Evolutionary conservation across 768 basidiomycete species (phyloP).

Genomic region (Kondoa subrosea): DNA sequence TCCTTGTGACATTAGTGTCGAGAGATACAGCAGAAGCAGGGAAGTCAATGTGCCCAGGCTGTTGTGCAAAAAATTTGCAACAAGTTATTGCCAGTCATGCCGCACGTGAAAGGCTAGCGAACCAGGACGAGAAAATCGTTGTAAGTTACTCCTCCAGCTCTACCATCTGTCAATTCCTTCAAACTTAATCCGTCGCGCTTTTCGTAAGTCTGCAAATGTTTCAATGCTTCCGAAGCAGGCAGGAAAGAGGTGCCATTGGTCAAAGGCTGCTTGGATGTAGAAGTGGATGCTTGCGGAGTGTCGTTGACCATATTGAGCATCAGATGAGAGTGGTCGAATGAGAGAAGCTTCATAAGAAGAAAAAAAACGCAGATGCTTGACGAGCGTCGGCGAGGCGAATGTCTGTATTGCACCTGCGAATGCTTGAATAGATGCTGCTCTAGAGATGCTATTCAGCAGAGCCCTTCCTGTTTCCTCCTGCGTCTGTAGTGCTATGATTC

Average conservation of each 20-base stretch:
- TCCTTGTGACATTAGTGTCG: conserved; percentile 74
- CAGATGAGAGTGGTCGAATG: too few relatives aligned
- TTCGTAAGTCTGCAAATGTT: conserved; percentile 54
- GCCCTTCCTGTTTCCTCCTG: neutral
- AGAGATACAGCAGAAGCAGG: conserved; percentile 59
- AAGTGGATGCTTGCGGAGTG: too few relatives aligned
- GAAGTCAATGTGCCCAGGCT: conserved; percentile 76
- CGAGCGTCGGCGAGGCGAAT: too few relatives aligned
- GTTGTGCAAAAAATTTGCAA: conserved; percentile 11
- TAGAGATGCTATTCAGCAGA: too few relatives aligned
- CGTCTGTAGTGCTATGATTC: neutral
- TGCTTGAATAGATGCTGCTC: too few relatives aligned
- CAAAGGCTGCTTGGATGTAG: too few relatives aligned
- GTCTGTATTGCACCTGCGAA: too few relatives aligned
- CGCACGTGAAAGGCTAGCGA: neutral
- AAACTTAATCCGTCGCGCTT: conserved; percentile 68
- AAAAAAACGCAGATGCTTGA: too few relatives aligned
- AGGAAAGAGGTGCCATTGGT: neutral
- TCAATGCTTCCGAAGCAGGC: conserved; percentile 41
- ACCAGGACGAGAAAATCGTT: conserved; percentile 72
- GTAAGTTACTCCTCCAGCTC: conserved; percentile 79
- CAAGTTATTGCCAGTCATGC: too few relatives aligned
- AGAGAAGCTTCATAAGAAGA: too few relatives aligned
- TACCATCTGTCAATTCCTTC: conserved; percentile 71
- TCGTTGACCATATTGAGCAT: too few relatives aligned